phyloP scores from a whole-genome alignment of 192 early-diverging fungal species.

The Funneliformis geosporum region DNA sequence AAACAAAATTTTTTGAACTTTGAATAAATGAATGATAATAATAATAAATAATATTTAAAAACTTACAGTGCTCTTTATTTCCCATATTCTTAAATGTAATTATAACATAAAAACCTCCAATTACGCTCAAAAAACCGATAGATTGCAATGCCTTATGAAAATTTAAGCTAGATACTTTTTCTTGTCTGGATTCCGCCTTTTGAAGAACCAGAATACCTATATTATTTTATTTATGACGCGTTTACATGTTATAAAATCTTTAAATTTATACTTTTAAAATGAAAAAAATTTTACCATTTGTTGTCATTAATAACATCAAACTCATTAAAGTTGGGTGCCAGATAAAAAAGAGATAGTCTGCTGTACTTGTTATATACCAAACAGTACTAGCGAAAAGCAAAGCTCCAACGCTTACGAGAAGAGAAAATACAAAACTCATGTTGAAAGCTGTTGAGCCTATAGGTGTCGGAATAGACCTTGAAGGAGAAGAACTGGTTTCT shows the following conservation, averaged over 20 bases:
- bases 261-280: neutral
- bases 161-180: slow-evolving; percentile 36
- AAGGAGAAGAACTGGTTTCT: neutral
- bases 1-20: neutral
- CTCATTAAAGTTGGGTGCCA: slow-evolving; percentile 40
- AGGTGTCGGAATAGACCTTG: neutral
- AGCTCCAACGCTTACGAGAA: slow-evolving; percentile 23
- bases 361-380: slow-evolving; percentile 29
- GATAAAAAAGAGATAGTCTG: slow-evolving; percentile 35
- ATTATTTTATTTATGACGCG: neutral
- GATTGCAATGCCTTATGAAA: slow-evolving; percentile 37
- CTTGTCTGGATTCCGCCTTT: slow-evolving; percentile 33
- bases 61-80: slow-evolving; percentile 38
- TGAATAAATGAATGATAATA: too few species aligned
- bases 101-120: slow-evolving; percentile 34
- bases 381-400: slow-evolving; percentile 34
- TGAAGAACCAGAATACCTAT: slow-evolving; percentile 41
- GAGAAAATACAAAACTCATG: slow-evolving; percentile 11
- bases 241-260: neutral
- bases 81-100: slow-evolving; percentile 34
- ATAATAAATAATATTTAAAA: too few species aligned
- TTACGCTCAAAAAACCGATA: slow-evolving; percentile 25
- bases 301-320: slow-evolving; percentile 31
- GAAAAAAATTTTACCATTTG: slow-evolving; percentile 33
- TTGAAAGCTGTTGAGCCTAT: neutral